A percentile compares a stretch with the other conserved stretches of the same genome.
Conservation (phyloP, 441 rosid genomes). For the Gossypium schwendimanii region DNA sequence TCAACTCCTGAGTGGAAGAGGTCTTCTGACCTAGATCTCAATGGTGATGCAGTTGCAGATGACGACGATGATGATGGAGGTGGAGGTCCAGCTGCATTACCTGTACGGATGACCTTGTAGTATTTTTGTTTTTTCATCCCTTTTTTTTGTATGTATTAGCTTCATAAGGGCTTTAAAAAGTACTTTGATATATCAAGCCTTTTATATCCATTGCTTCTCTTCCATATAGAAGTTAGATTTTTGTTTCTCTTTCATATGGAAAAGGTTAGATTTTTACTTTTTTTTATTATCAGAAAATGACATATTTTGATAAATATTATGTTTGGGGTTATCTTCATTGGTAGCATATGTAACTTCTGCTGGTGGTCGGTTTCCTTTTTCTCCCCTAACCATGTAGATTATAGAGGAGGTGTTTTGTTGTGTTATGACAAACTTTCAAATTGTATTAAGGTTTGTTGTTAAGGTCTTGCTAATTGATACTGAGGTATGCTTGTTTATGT, state of each 20-base stretch:
- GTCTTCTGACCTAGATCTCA: constrained; percentile 87
- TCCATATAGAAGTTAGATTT: neutral
- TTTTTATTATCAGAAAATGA: neutral
- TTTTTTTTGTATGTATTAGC: neutral
- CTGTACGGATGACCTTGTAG: constrained; percentile 38
- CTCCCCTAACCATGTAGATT: neutral
- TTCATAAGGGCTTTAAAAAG: too few species aligned
- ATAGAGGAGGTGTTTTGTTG: neutral
- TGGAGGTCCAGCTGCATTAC: constrained; percentile 56
- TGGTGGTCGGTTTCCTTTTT: neutral
- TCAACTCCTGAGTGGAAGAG: constrained; percentile 96
- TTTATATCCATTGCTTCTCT: too few species aligned
- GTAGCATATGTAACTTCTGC: neutral
- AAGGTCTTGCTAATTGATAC: neutral
- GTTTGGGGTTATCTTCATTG: neutral
- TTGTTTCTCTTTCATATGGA: neutral
- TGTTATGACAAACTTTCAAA: neutral
- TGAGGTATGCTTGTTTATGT: neutral
- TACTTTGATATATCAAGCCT: too few species aligned
- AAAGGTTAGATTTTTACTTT: neutral
- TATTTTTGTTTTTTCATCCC: neutral
- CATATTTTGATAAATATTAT: neutral
- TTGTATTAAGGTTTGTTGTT: neutral
- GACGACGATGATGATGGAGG: constrained; percentile 64
- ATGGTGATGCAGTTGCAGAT: constrained; percentile 92